Conservation (phyloP, 2,329 filamentous ascomycete species). For the Monosporascus sp. region DNA sequence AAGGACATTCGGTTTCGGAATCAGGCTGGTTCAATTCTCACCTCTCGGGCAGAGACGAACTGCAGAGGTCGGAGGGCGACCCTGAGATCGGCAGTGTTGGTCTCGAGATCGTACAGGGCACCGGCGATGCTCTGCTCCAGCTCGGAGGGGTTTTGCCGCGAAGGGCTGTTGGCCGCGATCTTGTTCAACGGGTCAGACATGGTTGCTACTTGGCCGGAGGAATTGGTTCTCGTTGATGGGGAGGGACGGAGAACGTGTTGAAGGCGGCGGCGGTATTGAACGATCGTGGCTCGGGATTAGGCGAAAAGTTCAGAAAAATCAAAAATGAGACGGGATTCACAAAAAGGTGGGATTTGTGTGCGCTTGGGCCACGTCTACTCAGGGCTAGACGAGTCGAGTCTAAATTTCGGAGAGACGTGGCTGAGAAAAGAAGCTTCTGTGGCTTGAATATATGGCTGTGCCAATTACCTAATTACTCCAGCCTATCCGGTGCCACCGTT, state of each 20-base stretch:
- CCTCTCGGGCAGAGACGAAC: slow-evolving; percentile 98
- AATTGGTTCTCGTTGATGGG: slow-evolving; percentile 7
- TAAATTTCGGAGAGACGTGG: too few species aligned
- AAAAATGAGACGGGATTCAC: neutral
- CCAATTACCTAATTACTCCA: too few species aligned
- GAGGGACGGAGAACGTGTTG: slow-evolving; percentile 6
- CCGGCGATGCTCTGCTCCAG: slow-evolving; percentile 94
- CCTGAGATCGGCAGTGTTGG: slow-evolving; percentile 98
- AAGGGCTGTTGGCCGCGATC: slow-evolving; percentile 96
- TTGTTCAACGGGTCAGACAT: slow-evolving; percentile 83
- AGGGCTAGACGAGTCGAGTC: neutral
- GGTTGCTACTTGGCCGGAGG: slow-evolving; percentile 37
- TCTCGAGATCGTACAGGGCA: slow-evolving; percentile 98
- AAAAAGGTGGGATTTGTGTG: neutral
- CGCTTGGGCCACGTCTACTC: neutral
- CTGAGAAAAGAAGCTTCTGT: neutral
- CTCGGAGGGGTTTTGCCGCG: slow-evolving; percentile 92
- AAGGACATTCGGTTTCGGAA: slow-evolving; percentile 6
- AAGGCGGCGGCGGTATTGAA: slow-evolving; percentile 3
- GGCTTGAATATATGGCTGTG: neutral
- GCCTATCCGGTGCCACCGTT: too few species aligned
- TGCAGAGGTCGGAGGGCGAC: slow-evolving; percentile 92
- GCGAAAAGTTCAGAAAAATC: neutral
- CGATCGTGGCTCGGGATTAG: neutral
- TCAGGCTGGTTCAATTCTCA: slow-evolving; percentile 53